Percentiles rank a stretch among this genome's conserved stretches.
phyloP scores from a whole-genome alignment of 768 basidiomycete species.

The Hypsizygus marmoreus region DNA sequence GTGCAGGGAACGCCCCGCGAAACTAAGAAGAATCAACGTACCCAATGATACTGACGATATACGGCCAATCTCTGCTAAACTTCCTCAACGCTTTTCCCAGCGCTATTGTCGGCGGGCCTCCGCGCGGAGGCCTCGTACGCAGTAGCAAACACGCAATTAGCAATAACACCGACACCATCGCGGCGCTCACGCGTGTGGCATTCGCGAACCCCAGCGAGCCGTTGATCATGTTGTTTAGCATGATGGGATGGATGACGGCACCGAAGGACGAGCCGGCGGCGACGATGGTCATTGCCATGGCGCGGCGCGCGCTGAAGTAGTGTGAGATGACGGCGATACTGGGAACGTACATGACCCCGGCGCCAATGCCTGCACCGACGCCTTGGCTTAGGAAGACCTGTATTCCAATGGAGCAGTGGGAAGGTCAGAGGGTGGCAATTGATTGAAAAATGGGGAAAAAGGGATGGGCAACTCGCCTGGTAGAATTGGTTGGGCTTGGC shows the following conservation, averaged over 20 bases:
- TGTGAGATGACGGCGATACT: conserved; percentile 46
- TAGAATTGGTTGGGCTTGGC: conserved; percentile 43
- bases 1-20: too few species aligned
- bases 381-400: conserved; percentile 48
- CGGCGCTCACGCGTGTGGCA: conserved; percentile 43
- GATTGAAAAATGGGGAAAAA: background rate
- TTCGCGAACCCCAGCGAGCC: conserved; percentile 41
- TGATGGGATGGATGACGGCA: conserved; percentile 45
- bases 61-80: conserved; percentile 16
- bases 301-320: conserved; percentile 42
- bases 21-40: too few species aligned
- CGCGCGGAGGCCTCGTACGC: conserved; percentile 34
- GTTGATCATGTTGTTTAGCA: conserved; percentile 43
- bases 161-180: conserved; percentile 38
- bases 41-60: conserved; percentile 15
- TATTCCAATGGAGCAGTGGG: background rate
- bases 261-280: conserved; percentile 48
- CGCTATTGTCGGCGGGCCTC: conserved; percentile 9
- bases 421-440: background rate
- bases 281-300: conserved; percentile 49
- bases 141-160: conserved; percentile 42
- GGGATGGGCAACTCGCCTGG: conserved; percentile 31
- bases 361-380: conserved; percentile 43
- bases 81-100: conserved; percentile 7
- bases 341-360: conserved; percentile 46